phyloP scores from a whole-genome alignment of 1,284 basidiomycete species.

The Ustanciosporium gigantosporum region DNA sequence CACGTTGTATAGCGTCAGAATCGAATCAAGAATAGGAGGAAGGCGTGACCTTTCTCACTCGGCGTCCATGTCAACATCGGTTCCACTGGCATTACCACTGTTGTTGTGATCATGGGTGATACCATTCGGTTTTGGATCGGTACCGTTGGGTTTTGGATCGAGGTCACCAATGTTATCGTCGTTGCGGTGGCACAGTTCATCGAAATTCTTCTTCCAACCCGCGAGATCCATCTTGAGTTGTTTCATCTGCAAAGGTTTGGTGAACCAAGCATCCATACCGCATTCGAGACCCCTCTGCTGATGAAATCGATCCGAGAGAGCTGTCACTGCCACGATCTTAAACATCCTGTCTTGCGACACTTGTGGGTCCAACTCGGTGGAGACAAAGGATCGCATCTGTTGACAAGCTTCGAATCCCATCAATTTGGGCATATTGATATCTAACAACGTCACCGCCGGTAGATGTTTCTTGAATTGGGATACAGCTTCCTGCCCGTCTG shows the following conservation, averaged over 20 bases:
- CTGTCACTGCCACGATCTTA: slow-evolving; percentile 45
- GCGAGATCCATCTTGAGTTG: slow-evolving; percentile 17
- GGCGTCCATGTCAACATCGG: too few species aligned
- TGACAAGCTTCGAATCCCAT: slow-evolving; percentile 45
- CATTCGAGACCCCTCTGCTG: slow-evolving; percentile 30
- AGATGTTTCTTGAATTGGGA: slow-evolving; percentile 32
- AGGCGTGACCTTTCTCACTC: too few species aligned
- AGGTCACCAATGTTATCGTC: too few species aligned
- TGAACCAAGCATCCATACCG: slow-evolving; percentile 45
- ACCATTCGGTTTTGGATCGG: too few species aligned
- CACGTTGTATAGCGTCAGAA: too few species aligned
- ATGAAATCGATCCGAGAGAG: slow-evolving; percentile 22
- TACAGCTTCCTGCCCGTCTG: slow-evolving; percentile 43
- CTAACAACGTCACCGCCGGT: slow-evolving; percentile 41
- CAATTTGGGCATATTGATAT: slow-evolving; percentile 53
- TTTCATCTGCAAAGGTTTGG: slow-evolving; percentile 36
- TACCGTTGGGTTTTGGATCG: too few species aligned
- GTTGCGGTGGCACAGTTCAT: too few species aligned
- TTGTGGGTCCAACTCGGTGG: slow-evolving; percentile 1
- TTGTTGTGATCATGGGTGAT: too few species aligned
- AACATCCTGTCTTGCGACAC: slow-evolving; percentile 1
- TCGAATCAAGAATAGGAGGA: too few species aligned
- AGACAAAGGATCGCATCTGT: slow-evolving; percentile 26
- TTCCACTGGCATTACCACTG: too few species aligned
- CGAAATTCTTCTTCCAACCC: slow-evolving; percentile 24